Percentiles rank a stretch among this genome's conserved stretches.
Evolutionary conservation across 495 filamentous ascomycete species (phyloP).

Genomic region (Chaetomidium leptoderma): DNA sequence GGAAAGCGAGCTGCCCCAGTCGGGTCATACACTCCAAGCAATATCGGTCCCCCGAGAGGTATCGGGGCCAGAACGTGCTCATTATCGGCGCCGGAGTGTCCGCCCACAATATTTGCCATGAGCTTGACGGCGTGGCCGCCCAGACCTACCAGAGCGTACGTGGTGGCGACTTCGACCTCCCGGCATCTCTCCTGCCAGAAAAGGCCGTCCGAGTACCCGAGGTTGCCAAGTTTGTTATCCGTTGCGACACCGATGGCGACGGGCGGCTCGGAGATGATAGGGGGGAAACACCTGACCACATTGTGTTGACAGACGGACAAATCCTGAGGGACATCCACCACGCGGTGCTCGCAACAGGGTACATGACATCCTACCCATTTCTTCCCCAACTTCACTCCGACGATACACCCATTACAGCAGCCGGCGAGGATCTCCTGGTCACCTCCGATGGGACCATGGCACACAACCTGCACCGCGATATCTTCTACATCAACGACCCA

Average conservation of each 20-base stretch:
- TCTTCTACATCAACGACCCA: slow-evolving; percentile 64
- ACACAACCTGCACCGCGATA: slow-evolving; percentile 65
- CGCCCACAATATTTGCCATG: slow-evolving; percentile 55
- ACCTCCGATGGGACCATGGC: slow-evolving; percentile 57
- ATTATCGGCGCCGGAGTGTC: slow-evolving; percentile 60
- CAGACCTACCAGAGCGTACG: slow-evolving; percentile 57
- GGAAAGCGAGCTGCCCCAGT: slow-evolving; percentile 49
- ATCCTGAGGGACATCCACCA: slow-evolving; percentile 50
- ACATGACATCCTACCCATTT: slow-evolving; percentile 58
- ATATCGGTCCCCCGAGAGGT: slow-evolving; percentile 50
- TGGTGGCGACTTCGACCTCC: slow-evolving; percentile 54
- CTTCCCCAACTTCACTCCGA: slow-evolving; percentile 46
- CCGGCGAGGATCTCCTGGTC: slow-evolving; percentile 51
- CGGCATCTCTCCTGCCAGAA: slow-evolving; percentile 45
- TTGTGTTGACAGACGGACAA: slow-evolving; percentile 34
- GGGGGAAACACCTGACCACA: slow-evolving; percentile 23
- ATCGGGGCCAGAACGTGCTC: slow-evolving; percentile 49
- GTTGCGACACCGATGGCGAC: not conserved
- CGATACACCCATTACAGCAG: slow-evolving; percentile 27
- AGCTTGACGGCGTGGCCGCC: slow-evolving; percentile 48
- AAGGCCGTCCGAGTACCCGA: slow-evolving; percentile 50
- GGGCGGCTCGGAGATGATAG: not conserved
- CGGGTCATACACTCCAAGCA: slow-evolving; percentile 58
- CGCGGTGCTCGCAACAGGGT: slow-evolving; percentile 61
- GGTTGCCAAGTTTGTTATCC: slow-evolving; percentile 34